A percentile compares a stretch with the other conserved stretches of the same genome.
phyloP scores from a whole-genome alignment of 768 basidiomycete genomes.

The Boletellus sp. region DNA sequence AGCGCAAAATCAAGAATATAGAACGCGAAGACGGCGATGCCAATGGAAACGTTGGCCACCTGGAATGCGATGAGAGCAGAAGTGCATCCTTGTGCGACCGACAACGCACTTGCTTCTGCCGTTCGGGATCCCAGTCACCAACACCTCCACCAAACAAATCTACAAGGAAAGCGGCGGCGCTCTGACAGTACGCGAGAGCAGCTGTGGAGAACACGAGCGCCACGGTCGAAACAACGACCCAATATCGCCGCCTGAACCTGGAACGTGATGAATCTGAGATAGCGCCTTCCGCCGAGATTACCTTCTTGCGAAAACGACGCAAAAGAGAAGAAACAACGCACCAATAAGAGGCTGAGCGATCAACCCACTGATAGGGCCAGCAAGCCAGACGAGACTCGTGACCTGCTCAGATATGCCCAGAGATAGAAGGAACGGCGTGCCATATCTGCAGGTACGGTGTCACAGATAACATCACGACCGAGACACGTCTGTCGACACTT shows the following conservation, averaged over 20 bases:
- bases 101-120: conserved; percentile 52
- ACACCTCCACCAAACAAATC: conserved; percentile 70
- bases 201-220: conserved; percentile 77
- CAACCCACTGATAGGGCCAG: conserved; percentile 91
- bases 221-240: conserved; percentile 85
- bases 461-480: neutral
- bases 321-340: conserved; percentile 25
- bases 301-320: neutral
- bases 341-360: conserved; percentile 98
- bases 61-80: conserved; percentile 23
- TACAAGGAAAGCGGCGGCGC: conserved; percentile 68
- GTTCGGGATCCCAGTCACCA: conserved; percentile 85
- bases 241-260: conserved; percentile 86
- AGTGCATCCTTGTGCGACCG: neutral
- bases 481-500: conserved; percentile 26
- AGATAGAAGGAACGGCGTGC: conserved; percentile 86
- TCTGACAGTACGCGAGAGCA: conserved; percentile 78
- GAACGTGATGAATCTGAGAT: conserved; percentile 93
- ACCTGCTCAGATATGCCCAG: conserved; percentile 82
- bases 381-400: conserved; percentile 93
- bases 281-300: conserved; percentile 55
- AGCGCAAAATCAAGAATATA: conserved; percentile 96
- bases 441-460: conserved; percentile 58
- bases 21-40: conserved; percentile 84
- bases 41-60: conserved; percentile 72